Conservation (phyloP, 2,329 filamentous ascomycete species). For the Cladosporium sp. region DNA sequence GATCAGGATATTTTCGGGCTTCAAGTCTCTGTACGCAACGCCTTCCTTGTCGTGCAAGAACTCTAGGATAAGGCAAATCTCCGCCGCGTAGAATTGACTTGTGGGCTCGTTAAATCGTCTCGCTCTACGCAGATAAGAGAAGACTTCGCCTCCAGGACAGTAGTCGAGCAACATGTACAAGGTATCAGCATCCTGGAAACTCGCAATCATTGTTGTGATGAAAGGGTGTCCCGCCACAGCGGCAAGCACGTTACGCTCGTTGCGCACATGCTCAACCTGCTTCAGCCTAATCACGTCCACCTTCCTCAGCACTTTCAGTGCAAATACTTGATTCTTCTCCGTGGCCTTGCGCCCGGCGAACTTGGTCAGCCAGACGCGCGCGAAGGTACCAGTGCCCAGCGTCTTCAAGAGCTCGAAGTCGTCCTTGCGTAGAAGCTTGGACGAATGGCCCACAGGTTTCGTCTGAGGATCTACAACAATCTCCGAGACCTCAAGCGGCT, state of each 20-base stretch:
- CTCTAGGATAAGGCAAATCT: constrained; percentile 77
- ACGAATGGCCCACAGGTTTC: constrained; percentile 46
- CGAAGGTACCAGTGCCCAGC: constrained; percentile 72
- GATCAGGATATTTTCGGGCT: constrained; percentile 77
- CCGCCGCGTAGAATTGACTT: constrained; percentile 76
- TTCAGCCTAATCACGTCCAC: constrained; percentile 71
- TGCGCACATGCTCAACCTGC: constrained; percentile 81
- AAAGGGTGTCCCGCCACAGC: constrained; percentile 78
- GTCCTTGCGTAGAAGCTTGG: constrained; percentile 43
- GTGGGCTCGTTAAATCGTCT: constrained; percentile 74
- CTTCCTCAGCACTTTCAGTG: constrained; percentile 72
- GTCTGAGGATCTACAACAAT: constrained; percentile 40
- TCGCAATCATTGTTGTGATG: constrained; percentile 73
- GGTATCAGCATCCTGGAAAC: constrained; percentile 74
- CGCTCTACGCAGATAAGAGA: constrained; percentile 73
- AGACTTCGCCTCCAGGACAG: constrained; percentile 78
- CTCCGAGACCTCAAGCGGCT: constrained; percentile 39
- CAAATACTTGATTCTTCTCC: constrained; percentile 66
- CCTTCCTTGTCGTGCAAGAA: constrained; percentile 75
- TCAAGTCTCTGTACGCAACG: constrained; percentile 76
- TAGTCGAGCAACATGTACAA: constrained; percentile 82
- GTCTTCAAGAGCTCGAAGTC: constrained; percentile 74
- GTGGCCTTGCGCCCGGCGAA: constrained; percentile 50
- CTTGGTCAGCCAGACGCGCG: constrained; percentile 73
- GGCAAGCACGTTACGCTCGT: constrained; percentile 73